Evolutionary conservation across 352 stramenopile genomes (phyloP), one percentile per base, ranked within the genome.

Genomic region (Pilasporangium apinafurcum): DNA sequence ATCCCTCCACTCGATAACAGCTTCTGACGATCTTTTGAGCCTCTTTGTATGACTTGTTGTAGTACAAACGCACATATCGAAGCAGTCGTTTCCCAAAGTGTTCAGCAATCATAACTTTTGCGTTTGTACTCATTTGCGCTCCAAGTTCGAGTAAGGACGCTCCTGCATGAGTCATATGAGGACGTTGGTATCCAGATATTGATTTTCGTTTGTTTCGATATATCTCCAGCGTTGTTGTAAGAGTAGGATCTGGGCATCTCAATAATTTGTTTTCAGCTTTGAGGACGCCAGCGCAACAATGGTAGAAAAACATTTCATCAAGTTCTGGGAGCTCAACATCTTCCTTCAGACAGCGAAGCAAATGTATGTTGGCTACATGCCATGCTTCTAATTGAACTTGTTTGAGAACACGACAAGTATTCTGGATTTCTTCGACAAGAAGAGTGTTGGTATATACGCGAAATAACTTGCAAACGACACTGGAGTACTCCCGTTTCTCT

Each of bases 301-400:
- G 27, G n/a, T 42, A 35, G 37, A 47, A 53, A 12, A 40, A 53
- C 29, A 22, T 47, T 20, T 53, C 29, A 6, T 53, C 46, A 0
- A 53, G 16, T 4, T 26, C 39, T 6, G 37, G 37, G 22, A 53
- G 17, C 6, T 53, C 29, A 12, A 35, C 31, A 25, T 21, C 27
- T 8, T 53, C 33, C 27, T 46, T 20, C 5, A 45, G 0, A 20
- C 36, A 53, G 7, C 36, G 45, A n/a, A 53, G 45, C 10, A 53
- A 26, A 31, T 53, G 45, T 5, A 52, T 28, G 36, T 45, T 52
- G 18, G 45, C 35, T 18, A 52, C 24, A 13, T 52, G 35, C 45
- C 28, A 46, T 18, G n/a, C 29, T 21, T 53, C 45, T 8, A 53
- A 31, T 31, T 53, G 45, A 22, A 46, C 45, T 46, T 53, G 45